phyloP scores from a whole-genome alignment of 1,284 basidiomycete species.

The Ustilago crameri region DNA sequence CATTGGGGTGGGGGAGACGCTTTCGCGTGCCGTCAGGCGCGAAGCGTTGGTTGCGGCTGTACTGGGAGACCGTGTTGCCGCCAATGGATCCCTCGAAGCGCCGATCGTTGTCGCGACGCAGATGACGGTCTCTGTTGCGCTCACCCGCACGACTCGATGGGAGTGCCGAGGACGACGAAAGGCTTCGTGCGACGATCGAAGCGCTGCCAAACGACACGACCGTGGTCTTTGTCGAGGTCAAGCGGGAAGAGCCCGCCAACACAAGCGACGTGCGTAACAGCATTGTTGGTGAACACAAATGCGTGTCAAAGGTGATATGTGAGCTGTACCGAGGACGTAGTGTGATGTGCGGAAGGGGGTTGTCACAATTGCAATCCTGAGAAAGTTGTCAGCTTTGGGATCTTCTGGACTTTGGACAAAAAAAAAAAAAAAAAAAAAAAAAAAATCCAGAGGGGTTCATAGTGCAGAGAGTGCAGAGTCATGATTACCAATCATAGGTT shows the following conservation, averaged over 20 bases:
- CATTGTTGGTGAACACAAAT: slow-evolving; percentile 3
- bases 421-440: not conserved
- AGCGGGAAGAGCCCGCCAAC: slow-evolving; percentile 17
- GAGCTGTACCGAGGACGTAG: not conserved
- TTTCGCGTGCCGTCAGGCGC: slow-evolving; percentile 34
- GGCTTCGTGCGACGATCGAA: slow-evolving; percentile 3
- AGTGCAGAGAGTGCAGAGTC: slow-evolving; percentile 4
- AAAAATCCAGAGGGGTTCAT: not conserved
- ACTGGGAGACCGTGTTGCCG: slow-evolving; percentile 24
- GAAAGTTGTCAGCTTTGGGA: slow-evolving; percentile 11
- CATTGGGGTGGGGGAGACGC: slow-evolving; percentile 38
- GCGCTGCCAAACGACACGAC: slow-evolving; percentile 5
- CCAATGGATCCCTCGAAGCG: slow-evolving; percentile 9
- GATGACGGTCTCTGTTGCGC: slow-evolving; percentile 9
- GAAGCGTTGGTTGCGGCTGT: slow-evolving; percentile 42
- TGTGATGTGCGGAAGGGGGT: not conserved
- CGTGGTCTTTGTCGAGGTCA: slow-evolving; percentile 5
- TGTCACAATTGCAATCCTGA: too few species aligned
- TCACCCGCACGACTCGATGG: slow-evolving; percentile 13
- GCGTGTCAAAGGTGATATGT: not conserved
- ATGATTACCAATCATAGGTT: slow-evolving; percentile 13
- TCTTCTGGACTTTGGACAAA: slow-evolving; percentile 9
- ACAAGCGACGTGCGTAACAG: slow-evolving; percentile 25
- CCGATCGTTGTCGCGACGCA: slow-evolving; percentile 12
- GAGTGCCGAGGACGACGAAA: slow-evolving; percentile 8